These are phyloP conservation scores for Stachybotrys chlorohalonatus DNA, from an alignment of 2,329 filamentous ascomycete genomes.

Conservation along the genomic window DNA sequence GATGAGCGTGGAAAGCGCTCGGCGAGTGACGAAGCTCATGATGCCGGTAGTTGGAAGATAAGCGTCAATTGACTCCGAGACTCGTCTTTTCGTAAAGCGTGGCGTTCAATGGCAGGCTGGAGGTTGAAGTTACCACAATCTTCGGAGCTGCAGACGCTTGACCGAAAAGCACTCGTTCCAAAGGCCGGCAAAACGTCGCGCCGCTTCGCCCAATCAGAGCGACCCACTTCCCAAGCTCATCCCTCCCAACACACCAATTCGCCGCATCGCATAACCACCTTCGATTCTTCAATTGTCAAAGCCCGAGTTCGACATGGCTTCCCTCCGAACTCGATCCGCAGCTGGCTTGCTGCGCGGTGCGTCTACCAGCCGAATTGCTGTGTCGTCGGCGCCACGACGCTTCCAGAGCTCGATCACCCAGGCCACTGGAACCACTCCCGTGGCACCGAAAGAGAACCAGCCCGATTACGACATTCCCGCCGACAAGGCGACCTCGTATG, in stretches of 20 bases:
- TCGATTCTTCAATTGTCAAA: conserved; percentile 15
- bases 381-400: conserved; percentile 39
- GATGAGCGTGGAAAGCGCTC: conserved; percentile 95
- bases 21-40: conserved; percentile 89
- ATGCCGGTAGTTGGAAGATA: conserved; percentile 33
- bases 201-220: conserved; percentile 32
- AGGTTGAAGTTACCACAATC: conserved; percentile 14
- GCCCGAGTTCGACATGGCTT: conserved; percentile 45
- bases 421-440: conserved; percentile 26
- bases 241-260: conserved; percentile 15
- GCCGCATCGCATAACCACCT: conserved; percentile 13
- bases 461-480: conserved; percentile 74
- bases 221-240: conserved; percentile 14
- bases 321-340: conserved; percentile 50
- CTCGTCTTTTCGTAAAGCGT: conserved; percentile 21
- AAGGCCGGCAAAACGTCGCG: conserved; percentile 33
- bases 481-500: conserved; percentile 86
- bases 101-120: conserved; percentile 24
- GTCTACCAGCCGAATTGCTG: conserved; percentile 24
- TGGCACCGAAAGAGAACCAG: conserved; percentile 45
- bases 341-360: conserved; percentile 42
- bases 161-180: conserved; percentile 39
- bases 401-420: conserved; percentile 44
- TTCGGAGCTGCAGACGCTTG: conserved; percentile 13
- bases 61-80: conserved; percentile 13